Percentiles rank a stretch among this genome's conserved stretches.
phyloP scores from a whole-genome alignment of 2,329 filamentous ascomycete species.

The Aspergillus sclerotialis region DNA sequence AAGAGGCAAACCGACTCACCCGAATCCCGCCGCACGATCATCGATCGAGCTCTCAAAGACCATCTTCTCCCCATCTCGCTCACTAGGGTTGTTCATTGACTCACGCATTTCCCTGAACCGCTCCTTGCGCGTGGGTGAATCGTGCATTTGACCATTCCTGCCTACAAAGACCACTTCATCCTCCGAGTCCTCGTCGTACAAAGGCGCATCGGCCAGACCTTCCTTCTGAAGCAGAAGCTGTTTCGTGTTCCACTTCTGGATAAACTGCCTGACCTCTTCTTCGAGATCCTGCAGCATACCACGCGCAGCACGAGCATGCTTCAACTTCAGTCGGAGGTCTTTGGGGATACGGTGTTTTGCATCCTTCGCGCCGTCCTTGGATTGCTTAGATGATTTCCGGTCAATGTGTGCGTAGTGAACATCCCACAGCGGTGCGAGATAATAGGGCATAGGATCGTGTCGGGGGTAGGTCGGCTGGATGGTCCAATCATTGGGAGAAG shows the following conservation, averaged over 20 bases:
- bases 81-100: conserved; percentile 19
- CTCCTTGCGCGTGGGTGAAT: conserved; percentile 49
- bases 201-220: conserved; percentile 38
- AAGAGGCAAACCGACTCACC: conserved; percentile 47
- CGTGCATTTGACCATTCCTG: conserved; percentile 56
- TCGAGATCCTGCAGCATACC: conserved; percentile 78
- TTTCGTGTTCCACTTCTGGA: conserved; percentile 53
- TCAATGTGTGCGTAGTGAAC: conserved; percentile 42
- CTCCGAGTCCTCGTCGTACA: conserved; percentile 50
- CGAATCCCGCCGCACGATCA: conserved; percentile 72
- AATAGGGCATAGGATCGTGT: conserved; percentile 71
- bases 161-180: conserved; percentile 92
- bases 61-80: conserved; percentile 57
- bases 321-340: conserved; percentile 72
- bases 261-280: conserved; percentile 71
- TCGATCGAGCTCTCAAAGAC: conserved; percentile 74
- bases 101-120: conserved; percentile 43
- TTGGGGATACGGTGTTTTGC: conserved; percentile 56
- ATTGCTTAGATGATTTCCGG: conserved; percentile 28
- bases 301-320: conserved; percentile 70
- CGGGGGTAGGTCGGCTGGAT: conserved; percentile 74
- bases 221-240: conserved; percentile 43
- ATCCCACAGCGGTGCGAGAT: conserved; percentile 82
- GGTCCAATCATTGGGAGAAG: conserved; percentile 74
- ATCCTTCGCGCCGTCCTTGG: conserved; percentile 30